Evolutionary conservation across 2,329 filamentous ascomycete genomes (phyloP), one percentile per base, ranked within the genome.

Genomic region (Trichothecium sympodiale): DNA sequence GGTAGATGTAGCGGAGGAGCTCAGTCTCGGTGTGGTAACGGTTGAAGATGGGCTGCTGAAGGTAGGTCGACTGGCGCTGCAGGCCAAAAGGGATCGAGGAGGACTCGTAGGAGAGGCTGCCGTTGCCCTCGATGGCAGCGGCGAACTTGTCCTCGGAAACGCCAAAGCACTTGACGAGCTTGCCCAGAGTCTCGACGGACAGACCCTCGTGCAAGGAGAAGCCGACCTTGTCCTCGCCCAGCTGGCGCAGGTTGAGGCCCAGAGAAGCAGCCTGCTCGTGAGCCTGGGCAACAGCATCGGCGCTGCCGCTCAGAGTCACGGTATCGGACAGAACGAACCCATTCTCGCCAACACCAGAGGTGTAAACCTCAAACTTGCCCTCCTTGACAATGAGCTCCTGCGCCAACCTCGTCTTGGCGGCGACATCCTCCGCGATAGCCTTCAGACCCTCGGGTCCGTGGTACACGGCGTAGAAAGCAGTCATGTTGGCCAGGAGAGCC

Each of bases 41-140:
- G 66, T 95, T 95, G 73, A 95, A 96, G 17, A 94, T 85, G 1
- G 86, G 84, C 55, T 96, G 88, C 0, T 83, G 88, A 43, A 96
- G 65, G 60, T 82, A 95, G 12, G 68, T 50, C 1, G 83, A 85
- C 17, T 74, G 80, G 53, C 89, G 75, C 52, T 74, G 75, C 43
- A 94, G 70, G 9, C 53, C 44, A 3, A 69, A 62, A 5, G 80
- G 76, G 15, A 82, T 48, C 46, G 36, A 60, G 43, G 8, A 56
- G 43, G 36, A 65, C 59, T 23, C 31, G 20, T 25, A 33, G 16
- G n/a, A 33, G 31, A 20, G 31, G 17, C 17, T 33, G 17, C 20
- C 20, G 5, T 42, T 37, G n/a, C 34, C 28, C 32, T 50, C 46
- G 3, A 51, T 34, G 27, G 48, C 48, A 16, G 43, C 37, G 25